phyloP scores from a whole-genome alignment of 345 rosid genomes.

The Melastoma malabathricum region DNA sequence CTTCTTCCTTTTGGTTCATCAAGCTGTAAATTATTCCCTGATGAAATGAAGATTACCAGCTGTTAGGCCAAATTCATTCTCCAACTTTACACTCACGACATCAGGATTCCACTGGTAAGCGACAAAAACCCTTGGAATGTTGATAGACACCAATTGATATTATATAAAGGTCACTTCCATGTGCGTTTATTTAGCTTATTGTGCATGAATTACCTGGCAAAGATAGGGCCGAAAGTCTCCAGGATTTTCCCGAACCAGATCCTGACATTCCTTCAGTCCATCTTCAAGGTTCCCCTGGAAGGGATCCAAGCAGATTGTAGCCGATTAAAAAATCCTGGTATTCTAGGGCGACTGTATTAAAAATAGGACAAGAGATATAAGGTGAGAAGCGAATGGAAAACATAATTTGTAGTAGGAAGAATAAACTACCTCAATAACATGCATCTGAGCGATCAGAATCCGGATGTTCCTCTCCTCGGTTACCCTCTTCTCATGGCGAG shows the following conservation, averaged over 20 bases:
- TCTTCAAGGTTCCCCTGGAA: slow-evolving; percentile 71
- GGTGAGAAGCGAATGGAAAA: too few relatives aligned
- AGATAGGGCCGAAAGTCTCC: slow-evolving; percentile 93
- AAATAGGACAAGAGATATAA: too few relatives aligned
- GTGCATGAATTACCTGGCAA: slow-evolving; percentile 46
- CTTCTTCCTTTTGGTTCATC: slow-evolving; percentile 60
- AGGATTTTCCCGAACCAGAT: slow-evolving; percentile 60
- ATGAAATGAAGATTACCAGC: slow-evolving; percentile 3
- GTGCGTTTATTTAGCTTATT: not conserved
- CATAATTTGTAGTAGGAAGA: not conserved
- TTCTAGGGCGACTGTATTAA: too few relatives aligned
- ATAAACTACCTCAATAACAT: slow-evolving; percentile 49
- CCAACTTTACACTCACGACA: not conserved
- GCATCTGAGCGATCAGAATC: slow-evolving; percentile 81
- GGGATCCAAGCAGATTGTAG: not conserved
- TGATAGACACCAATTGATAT: too few relatives aligned
- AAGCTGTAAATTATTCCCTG: slow-evolving; percentile 87
- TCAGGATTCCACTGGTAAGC: not conserved
- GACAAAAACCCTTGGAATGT: not conserved
- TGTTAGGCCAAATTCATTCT: not conserved
- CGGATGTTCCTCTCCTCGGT: slow-evolving; percentile 78
- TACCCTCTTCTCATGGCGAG: slow-evolving; percentile 36
- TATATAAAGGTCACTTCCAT: not conserved
- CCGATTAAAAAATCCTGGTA: too few relatives aligned
- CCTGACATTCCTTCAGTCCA: slow-evolving; percentile 58